Base-by-base conservation (phyloP, 2,329 filamentous ascomycete genomes). In the Cylindrodendrum hubeiense region DNA sequence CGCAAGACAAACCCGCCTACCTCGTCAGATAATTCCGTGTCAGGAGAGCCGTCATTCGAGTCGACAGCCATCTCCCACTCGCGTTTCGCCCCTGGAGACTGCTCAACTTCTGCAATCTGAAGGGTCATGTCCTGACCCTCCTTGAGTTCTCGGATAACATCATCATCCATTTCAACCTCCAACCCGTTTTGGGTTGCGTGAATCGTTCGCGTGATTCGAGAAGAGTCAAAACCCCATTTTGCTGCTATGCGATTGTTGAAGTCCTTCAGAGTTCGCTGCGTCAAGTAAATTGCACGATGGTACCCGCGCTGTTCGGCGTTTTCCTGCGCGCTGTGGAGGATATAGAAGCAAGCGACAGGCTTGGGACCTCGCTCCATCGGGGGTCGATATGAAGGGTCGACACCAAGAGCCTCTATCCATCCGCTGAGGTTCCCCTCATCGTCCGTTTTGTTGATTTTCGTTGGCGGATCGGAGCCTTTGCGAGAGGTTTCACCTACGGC, bases 91-190 rank as follows among this genome's bases (percentile, higher is more conserved):
- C 46, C 47, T 10, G 60, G 39, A 24, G 71, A 51, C 30, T 74
- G 72, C 30, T 77, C 72, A n/a, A 83, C 74, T 70, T 87, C 84
- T 19, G 78, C 77, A 44, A 93, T 84, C 71, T 96, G 91, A 62
- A 93, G 86, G 63, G 91, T 88, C 91, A 98, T 96, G 75, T 97
- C 95, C 79, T 98, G 94, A 33, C 94, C 95, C 81, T 99, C 96
- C 2, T 90, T 88, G 56, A 98, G 84, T 78, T 95, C 92, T 47
- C 88, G 87, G 33, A 98, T 89, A 51, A 97, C 91, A 67, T 98
- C 94, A 75, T 98, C 94, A 74, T 98, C 96, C 72, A 98, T 87
- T 75, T 97, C 89, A 60, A 98, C 90, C 74, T 94, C 90, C 2
- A 98, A 81, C 0, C 94, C 94, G 68, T 90, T 90, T 15, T 90